Evolutionary conservation across 345 rosid species (phyloP).

Genomic region (Salix purpurea): DNA sequence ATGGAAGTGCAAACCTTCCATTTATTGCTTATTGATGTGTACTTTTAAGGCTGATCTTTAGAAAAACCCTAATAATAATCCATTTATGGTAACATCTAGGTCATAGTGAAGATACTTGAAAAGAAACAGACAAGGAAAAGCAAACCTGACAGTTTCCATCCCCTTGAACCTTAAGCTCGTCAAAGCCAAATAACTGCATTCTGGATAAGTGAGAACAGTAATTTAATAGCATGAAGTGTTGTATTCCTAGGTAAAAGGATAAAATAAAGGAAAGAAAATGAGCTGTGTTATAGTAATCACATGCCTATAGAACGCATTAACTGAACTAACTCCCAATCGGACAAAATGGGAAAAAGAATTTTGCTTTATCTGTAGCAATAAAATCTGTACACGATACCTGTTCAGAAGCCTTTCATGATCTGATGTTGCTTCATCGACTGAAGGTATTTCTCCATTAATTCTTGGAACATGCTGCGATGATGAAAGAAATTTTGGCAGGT

Average conservation of each 20-base stretch:
- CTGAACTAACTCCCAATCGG: background rate
- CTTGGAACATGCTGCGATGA: slow-evolving; percentile 76
- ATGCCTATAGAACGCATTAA: background rate
- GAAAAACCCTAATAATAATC: background rate
- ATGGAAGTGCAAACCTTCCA: background rate
- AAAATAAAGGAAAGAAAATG: background rate
- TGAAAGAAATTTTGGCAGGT: slow-evolving; percentile 4
- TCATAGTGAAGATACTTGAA: background rate
- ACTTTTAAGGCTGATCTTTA: background rate
- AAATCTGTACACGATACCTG: slow-evolving; percentile 40
- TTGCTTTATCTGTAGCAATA: background rate
- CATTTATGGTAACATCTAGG: background rate
- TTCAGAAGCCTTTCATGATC: slow-evolving; percentile 86
- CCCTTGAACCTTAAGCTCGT: slow-evolving; percentile 64
- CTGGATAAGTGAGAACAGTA: slow-evolving; percentile 21
- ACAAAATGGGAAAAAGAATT: background rate
- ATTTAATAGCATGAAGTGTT: background rate
- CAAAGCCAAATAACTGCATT: slow-evolving; percentile 49
- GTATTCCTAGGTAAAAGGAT: background rate
- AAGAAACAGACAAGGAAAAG: slow-evolving; percentile 3
- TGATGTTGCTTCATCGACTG: slow-evolving; percentile 81
- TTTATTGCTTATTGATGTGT: background rate
- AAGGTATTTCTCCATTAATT: slow-evolving; percentile 92
- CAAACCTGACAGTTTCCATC: slow-evolving; percentile 83
- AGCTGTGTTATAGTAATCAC: background rate